Evolutionary conservation across 2,329 filamentous ascomycete species (phyloP).

Genomic region (Alternaria triticimaculans): DNA sequence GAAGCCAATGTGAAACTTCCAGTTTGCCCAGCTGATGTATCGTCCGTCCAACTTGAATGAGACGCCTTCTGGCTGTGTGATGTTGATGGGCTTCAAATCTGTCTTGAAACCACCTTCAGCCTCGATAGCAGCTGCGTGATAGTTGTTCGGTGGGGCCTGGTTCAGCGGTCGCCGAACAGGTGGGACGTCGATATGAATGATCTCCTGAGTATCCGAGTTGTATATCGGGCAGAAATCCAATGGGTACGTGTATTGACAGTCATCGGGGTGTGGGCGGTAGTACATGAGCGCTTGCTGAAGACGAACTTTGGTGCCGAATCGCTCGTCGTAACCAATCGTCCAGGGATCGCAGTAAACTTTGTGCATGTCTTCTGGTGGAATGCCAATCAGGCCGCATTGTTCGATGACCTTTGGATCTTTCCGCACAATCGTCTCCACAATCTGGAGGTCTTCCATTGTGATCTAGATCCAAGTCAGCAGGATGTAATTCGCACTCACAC

Average conservation of each 20-base stretch:
- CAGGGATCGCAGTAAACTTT: constrained; percentile 97
- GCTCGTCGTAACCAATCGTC: constrained; percentile 94
- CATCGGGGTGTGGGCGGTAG: constrained; percentile 83
- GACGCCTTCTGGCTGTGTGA: constrained; percentile 87
- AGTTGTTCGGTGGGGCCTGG: constrained; percentile 76
- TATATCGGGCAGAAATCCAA: constrained; percentile 95
- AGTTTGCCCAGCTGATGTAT: constrained; percentile 87
- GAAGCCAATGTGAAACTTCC: constrained; percentile 91
- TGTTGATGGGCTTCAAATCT: constrained; percentile 84
- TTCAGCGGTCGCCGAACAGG: constrained; percentile 76
- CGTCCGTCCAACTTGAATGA: constrained; percentile 81
- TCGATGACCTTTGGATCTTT: constrained; percentile 87
- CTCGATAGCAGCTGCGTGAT: constrained; percentile 75
- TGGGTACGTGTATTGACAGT: constrained; percentile 89
- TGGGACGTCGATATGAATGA: constrained; percentile 85
- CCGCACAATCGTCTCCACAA: constrained; percentile 77
- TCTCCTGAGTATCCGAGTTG: constrained; percentile 77
- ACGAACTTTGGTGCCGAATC: constrained; percentile 78
- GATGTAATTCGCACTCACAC: no score
- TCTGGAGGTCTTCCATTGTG: constrained; percentile 86
- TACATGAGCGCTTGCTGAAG: constrained; percentile 96
- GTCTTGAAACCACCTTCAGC: constrained; percentile 76
- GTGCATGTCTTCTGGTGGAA: constrained; percentile 83
- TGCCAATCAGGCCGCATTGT: constrained; percentile 83
- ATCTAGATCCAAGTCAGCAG: constrained; percentile 60